Base-by-base conservation (phyloP, 2,329 filamentous ascomycete species). In the Aspergillus novofumigatus region DNA sequence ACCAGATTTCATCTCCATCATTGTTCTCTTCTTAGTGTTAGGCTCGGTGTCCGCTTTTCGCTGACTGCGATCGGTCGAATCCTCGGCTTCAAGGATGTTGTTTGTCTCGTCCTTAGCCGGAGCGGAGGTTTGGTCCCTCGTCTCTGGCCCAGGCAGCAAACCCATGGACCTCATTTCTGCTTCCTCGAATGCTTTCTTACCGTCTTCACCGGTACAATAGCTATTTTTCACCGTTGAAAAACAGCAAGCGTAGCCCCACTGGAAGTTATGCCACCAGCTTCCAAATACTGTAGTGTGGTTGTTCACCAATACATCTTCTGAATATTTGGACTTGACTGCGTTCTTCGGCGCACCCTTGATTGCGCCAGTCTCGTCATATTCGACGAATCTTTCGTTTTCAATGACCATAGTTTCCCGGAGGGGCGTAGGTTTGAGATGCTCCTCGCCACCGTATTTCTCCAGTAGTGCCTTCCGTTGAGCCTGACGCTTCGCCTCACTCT, bases 201-300 rank as follows among this genome's bases (percentile, higher is more conserved):
- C 94, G 57, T 90, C 90, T 59, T 94, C 91, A 26, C 94, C 94
- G 0, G 93, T 97, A 74, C 94, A 99, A 69, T 97, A 99, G 68
- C 92, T 96, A 75, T 99, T 97, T 77, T 96, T 97, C 61, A 96
- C 85, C 23, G 86, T 88, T 0, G 92, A 96, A 72, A 95, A 92
- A 78, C 94, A 99, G 74, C 94, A 99, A 23, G 90, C 84, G 74
- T 96, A 99, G 1, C 94, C 94, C 94, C 94, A 99, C 74, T 88
- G 84, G 77, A 97, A 97, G 69, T 91, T 87, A 53, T 86, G 85
- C 94, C 94, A 99, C 94, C 94, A 99, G 68, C 92, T 96, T 51
- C 94, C 94, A 90, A 92, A 99, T 3, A 96, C 88, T 0, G 89
- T 88, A 3, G 86, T 91, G 76, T 99, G 94, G 69, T 99, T 99